These are phyloP conservation scores for Didymella segeticola DNA, from an alignment of 2,329 filamentous ascomycete species.

Conservation along the genomic window DNA sequence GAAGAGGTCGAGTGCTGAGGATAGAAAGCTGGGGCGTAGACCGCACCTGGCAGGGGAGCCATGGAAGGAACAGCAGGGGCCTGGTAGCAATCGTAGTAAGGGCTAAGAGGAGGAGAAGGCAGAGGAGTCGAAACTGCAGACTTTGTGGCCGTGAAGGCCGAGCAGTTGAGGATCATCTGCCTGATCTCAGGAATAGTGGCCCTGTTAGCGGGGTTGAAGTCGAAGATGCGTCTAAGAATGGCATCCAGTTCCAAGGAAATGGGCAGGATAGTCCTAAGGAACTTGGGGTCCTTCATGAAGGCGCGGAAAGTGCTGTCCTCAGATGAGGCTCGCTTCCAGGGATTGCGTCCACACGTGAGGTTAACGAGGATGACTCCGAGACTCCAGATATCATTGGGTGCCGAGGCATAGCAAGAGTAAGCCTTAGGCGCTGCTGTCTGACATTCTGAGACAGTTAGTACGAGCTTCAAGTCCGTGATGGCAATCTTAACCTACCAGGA, in stretches of 20 bases:
- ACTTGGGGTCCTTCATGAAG: slow-evolving; percentile 82
- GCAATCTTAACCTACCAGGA: slow-evolving; percentile 73
- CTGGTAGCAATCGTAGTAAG: slow-evolving; percentile 45
- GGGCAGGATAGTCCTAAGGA: slow-evolving; percentile 90
- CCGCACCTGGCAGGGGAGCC: slow-evolving; percentile 41
- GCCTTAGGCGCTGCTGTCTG: slow-evolving; percentile 76
- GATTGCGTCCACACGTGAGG: slow-evolving; percentile 95
- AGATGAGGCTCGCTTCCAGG: slow-evolving; percentile 94
- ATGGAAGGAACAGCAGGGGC: slow-evolving; percentile 36
- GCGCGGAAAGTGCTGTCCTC: slow-evolving; percentile 96
- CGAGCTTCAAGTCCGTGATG: slow-evolving; percentile 13
- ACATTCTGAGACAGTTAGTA: slow-evolving; percentile 72
- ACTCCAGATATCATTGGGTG: slow-evolving; percentile 96
- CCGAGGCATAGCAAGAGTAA: slow-evolving; percentile 82
- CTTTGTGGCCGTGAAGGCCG: slow-evolving; percentile 69
- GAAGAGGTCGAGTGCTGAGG: slow-evolving; percentile 44
- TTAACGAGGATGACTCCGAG: slow-evolving; percentile 98
- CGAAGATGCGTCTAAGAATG: slow-evolving; percentile 87
- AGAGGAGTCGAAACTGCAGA: slow-evolving; percentile 51
- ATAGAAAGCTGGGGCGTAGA: slow-evolving; percentile 38
- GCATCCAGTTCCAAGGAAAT: slow-evolving; percentile 87
- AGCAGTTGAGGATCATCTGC: slow-evolving; percentile 76
- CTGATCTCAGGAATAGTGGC: slow-evolving; percentile 83
- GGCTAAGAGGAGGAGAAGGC: slow-evolving; percentile 54
- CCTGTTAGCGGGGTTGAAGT: slow-evolving; percentile 80